Evolutionary conservation across 2,329 filamentous ascomycete species (phyloP), one percentile per base, ranked within the genome.

Genomic region (Ilyonectria mors-panacis): DNA sequence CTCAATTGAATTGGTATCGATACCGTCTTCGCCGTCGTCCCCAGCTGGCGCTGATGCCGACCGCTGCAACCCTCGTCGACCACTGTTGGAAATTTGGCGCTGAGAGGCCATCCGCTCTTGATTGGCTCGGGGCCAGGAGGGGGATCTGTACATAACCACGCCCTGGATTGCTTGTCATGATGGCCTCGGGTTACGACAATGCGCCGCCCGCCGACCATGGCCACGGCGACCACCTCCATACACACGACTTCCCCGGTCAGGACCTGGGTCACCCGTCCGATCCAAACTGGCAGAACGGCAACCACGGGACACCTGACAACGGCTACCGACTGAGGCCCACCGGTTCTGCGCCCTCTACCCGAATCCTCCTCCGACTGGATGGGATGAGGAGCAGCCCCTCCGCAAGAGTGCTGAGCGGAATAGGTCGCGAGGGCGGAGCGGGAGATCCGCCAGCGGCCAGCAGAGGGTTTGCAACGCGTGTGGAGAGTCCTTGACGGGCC

Each of bases 391-490:
- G 45, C 73, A 70, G 26, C 65, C 68, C 63, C 80, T 82, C 66
- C 82, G 86, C 73, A 85, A 81, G 74, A 90, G 88, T 79, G 82
- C 78, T 71, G 89, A 91, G 79, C 85, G 87, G 66, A 90, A 87
- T 73, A 81, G 87, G 71, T 89, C 89, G 65, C 83, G 86, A 74
- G 84, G 82, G 53, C 83, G 86, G 72, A 84, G 82, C 74, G 85
- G 86, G 56, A 84, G 89, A 73, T 86, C 86, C 59, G 83, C 85
- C 51, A 91, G 89, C 77, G 88, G 89, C 44, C 87, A 88, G 72
- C 79, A 88, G 67, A 88, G 93, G 72, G 85, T 88, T 44, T 95
- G 93, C 82, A 95, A 94, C 77, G 98, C 97, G 81, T 99, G 96
- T 78, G 91, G 91, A 70, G 93, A 95, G 80, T 87, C 92, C 61